Evolutionary conservation across 2,329 filamentous ascomycete genomes (phyloP).

Genomic region (Pseudogymnoascus sp.): DNA sequence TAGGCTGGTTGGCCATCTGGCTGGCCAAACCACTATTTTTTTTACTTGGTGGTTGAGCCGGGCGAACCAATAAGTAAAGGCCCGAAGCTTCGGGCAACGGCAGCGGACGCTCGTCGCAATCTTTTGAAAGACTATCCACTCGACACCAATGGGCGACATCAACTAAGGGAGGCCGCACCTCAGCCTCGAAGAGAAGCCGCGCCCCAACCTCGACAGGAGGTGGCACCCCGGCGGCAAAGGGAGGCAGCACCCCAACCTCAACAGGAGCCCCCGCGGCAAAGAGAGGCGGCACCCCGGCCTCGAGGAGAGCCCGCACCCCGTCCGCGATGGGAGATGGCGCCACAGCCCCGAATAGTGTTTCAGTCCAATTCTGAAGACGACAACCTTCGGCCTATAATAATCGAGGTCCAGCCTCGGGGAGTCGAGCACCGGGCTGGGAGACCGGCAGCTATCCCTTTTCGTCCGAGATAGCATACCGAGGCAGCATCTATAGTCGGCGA

Average conservation of each 20-base stretch:
- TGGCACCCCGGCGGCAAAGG: background rate
- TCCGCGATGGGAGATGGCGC: background rate
- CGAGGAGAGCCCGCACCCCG: background rate
- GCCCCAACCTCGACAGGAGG: background rate
- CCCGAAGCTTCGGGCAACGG: background rate
- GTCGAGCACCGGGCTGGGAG: background rate
- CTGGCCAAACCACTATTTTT: too few species aligned
- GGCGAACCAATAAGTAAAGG: background rate
- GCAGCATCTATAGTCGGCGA: background rate
- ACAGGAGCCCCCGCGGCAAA: background rate
- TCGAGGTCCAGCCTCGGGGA: background rate
- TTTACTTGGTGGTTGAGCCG: too few species aligned
- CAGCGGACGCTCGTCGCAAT: background rate
- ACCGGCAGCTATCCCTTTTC: background rate
- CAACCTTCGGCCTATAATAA: background rate
- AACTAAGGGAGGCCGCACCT: background rate
- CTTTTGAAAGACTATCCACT: background rate
- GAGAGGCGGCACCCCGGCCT: background rate
- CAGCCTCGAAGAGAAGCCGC: background rate
- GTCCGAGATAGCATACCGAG: background rate
- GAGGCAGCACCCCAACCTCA: background rate
- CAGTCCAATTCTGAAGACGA: background rate
- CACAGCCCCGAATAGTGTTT: background rate
- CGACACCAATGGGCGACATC: background rate
- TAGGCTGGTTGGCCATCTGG: too few species aligned